A percentile compares a stretch with the other conserved stretches of the same genome.
Conservation (phyloP, 2,329 filamentous ascomycete genomes). For the Cladobotryum mycophilum region DNA sequence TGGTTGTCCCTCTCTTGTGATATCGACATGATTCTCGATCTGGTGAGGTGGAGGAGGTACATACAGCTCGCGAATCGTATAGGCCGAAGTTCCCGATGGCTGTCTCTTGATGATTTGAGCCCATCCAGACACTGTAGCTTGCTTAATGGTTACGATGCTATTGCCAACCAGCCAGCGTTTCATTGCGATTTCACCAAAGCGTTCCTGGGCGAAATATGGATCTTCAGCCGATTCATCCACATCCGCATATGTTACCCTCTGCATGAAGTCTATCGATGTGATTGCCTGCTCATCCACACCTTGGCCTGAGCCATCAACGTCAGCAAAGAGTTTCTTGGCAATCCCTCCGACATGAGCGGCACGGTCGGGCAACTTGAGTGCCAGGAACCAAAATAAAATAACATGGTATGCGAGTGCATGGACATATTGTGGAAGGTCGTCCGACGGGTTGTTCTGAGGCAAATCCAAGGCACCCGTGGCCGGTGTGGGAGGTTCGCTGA, state of each 20-base stretch:
- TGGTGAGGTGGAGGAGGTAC: slow-evolving; percentile 53
- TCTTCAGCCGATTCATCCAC: slow-evolving; percentile 69
- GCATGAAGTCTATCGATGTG: slow-evolving; percentile 93
- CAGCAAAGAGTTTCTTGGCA: slow-evolving; percentile 74
- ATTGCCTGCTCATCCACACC: slow-evolving; percentile 86
- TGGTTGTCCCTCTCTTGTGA: slow-evolving; percentile 43
- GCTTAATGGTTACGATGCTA: slow-evolving; percentile 68
- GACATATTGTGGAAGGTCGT: slow-evolving; percentile 87
- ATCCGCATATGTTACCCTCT: slow-evolving; percentile 78
- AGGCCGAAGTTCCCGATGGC: slow-evolving; percentile 60
- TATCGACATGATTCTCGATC: slow-evolving; percentile 40
- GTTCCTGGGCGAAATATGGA: slow-evolving; percentile 55
- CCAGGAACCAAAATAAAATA: slow-evolving; percentile 95
- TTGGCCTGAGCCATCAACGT: slow-evolving; percentile 62
- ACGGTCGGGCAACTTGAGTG: slow-evolving; percentile 77
- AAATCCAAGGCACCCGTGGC: slow-evolving; percentile 16
- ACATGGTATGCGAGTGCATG: slow-evolving; percentile 92
- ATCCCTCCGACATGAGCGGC: slow-evolving; percentile 86
- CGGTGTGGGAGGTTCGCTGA: slow-evolving; percentile 35
- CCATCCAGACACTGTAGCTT: slow-evolving; percentile 59
- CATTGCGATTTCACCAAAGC: slow-evolving; percentile 60
- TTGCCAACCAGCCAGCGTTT: slow-evolving; percentile 69
- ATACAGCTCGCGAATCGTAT: slow-evolving; percentile 54
- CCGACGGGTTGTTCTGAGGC: slow-evolving; percentile 34
- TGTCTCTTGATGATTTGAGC: slow-evolving; percentile 67